phyloP scores from a whole-genome alignment of 2,329 filamentous ascomycete genomes.

The Botrytis squamosa region DNA sequence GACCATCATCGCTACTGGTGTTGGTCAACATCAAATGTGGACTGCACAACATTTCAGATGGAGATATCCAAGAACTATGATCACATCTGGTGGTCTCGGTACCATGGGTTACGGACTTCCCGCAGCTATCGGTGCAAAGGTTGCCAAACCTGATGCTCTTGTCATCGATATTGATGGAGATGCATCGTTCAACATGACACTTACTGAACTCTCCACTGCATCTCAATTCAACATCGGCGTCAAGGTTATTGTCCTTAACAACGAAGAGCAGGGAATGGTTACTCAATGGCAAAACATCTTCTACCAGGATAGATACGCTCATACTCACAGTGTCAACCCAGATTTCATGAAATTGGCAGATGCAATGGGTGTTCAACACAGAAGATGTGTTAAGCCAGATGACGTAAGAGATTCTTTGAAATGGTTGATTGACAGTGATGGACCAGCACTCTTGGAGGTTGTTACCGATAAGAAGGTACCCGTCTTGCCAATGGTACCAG shows the following conservation, averaged over 20 bases:
- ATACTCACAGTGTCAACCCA: conserved; percentile 94
- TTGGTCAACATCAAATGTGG: conserved; percentile 99
- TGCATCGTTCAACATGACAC: conserved; percentile 98
- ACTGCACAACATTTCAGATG: conserved; percentile 94
- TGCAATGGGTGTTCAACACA: conserved; percentile 81
- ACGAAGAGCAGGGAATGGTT: conserved; percentile 98
- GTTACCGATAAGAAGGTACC: conserved; percentile 89
- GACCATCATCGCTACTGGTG: conserved; percentile 88
- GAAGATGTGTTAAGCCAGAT: conserved; percentile 68
- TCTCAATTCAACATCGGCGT: conserved; percentile 95
- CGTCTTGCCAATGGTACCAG: conserved; percentile 96
- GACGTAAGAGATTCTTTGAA: conserved; percentile 76
- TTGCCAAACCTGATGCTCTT: conserved; percentile 58
- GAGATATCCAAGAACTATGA: conserved; percentile 87
- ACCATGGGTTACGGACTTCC: conserved; percentile 97
- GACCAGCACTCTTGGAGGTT: conserved; percentile 90
- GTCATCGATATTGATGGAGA: conserved; percentile 97
- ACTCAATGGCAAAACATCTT: conserved; percentile 98
- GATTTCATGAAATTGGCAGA: conserved; percentile 92
- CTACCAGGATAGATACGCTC: conserved; percentile 88
- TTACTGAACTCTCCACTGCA: conserved; percentile 90
- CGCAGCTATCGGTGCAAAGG: conserved; percentile 93
- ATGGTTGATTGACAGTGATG: conserved; percentile 87
- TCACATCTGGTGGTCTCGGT: conserved; percentile 92
- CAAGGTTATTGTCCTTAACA: conserved; percentile 94